These are phyloP conservation scores for Lasiodiplodia sp. DNA, from an alignment of 2,329 filamentous ascomycete genomes.

Conservation along the genomic window DNA sequence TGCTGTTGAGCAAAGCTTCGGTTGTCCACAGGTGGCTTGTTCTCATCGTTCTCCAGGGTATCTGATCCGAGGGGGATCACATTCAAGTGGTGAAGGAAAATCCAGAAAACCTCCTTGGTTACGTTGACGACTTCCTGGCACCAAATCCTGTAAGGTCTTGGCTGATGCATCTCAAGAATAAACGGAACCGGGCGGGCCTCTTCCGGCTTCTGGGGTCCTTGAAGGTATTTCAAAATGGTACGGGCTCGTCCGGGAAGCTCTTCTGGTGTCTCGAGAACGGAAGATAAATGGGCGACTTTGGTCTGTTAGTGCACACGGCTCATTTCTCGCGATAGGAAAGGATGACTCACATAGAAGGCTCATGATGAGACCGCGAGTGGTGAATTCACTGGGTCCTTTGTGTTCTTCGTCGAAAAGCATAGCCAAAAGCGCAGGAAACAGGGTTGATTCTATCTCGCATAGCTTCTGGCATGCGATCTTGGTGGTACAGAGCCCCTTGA, in stretches of 20 bases:
- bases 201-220: slow-evolving; percentile 77
- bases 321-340: not conserved
- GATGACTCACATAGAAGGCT: slow-evolving; percentile 73
- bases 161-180: slow-evolving; percentile 85
- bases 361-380: slow-evolving; percentile 87
- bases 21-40: not conserved
- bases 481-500: slow-evolving; percentile 94
- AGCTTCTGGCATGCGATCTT: slow-evolving; percentile 84
- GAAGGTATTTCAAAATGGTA: slow-evolving; percentile 79
- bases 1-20: slow-evolving; percentile 65
- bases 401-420: slow-evolving; percentile 98
- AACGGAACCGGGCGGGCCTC: slow-evolving; percentile 81
- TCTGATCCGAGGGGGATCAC: slow-evolving; percentile 71
- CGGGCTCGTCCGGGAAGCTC: slow-evolving; percentile 74
- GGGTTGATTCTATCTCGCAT: slow-evolving; percentile 75
- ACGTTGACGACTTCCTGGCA: slow-evolving; percentile 91
- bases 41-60: slow-evolving; percentile 29
- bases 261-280: slow-evolving; percentile 49
- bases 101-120: slow-evolving; percentile 99
- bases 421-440: slow-evolving; percentile 84
- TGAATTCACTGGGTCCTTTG: slow-evolving; percentile 96
- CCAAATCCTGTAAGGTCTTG: slow-evolving; percentile 91
- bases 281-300: slow-evolving; percentile 78
- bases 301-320: not conserved
- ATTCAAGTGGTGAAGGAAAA: slow-evolving; percentile 94